A percentile compares a stretch with the other conserved stretches of the same genome.
These are phyloP conservation scores for Bertia moriformis DNA, from an alignment of 2,329 filamentous ascomycete genomes.

Conservation along the genomic window DNA sequence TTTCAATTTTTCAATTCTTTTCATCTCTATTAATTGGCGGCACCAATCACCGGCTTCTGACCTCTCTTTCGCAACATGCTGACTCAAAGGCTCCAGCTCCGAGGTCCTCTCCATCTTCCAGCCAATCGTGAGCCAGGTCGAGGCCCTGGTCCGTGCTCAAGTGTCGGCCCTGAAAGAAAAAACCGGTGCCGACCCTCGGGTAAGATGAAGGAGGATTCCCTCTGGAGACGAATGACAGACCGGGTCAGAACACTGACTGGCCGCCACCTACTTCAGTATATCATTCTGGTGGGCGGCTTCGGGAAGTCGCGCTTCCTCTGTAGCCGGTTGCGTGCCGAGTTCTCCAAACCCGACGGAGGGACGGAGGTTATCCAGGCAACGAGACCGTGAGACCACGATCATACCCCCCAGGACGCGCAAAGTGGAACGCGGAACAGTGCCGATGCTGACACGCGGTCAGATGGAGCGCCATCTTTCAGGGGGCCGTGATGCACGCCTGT, in stretches of 20 bases:
- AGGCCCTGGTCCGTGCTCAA: constrained; percentile 11
- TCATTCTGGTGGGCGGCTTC: constrained; percentile 23
- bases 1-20: no score
- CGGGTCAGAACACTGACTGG: neutral
- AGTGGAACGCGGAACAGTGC: no score
- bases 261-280: constrained; percentile 7
- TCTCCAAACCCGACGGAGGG: rapidly evolving
- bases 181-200: constrained; percentile 9
- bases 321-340: no score
- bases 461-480: constrained; percentile 18
- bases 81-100: constrained; percentile 2
- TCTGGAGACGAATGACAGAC: neutral
- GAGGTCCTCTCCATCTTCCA: constrained; percentile 11
- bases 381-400: constrained; percentile 15
- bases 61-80: constrained; percentile 1
- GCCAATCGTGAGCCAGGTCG: constrained; percentile 8
- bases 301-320: constrained; percentile 16
- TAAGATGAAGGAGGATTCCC: constrained; percentile 5
- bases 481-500: constrained; percentile 10
- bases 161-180: constrained; percentile 6
- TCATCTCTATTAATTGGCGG: no score
- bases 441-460: constrained; percentile 5
- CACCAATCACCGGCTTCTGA: neutral
- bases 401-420: neutral
- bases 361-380: constrained; percentile 5